Conservation (phyloP, 257 asterid species). For the Fraxinus excelsior region DNA sequence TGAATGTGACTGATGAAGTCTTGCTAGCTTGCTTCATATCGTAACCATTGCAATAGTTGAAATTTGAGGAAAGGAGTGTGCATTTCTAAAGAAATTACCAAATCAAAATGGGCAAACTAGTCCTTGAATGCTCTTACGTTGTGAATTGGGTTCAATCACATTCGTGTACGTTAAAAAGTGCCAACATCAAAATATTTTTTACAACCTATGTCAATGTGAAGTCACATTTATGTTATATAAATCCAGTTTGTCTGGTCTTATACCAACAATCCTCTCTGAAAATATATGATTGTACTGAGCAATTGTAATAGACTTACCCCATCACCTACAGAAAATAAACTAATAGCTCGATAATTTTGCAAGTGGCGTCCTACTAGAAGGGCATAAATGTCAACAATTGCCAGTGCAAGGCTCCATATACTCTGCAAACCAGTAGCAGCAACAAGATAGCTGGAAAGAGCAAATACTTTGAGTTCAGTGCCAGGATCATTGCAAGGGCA, state of each 20-base stretch:
- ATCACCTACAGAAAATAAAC: constrained; percentile 91
- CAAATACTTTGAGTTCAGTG: constrained; percentile 1
- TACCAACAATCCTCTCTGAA: background rate
- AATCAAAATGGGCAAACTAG: no score
- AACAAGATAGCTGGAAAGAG: constrained; percentile 74
- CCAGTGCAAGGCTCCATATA: constrained; percentile 90
- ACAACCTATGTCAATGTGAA: background rate
- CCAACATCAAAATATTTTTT: background rate
- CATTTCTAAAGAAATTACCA: background rate
- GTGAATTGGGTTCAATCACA: no score
- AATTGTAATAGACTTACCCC: constrained; percentile 65
- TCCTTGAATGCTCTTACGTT: no score
- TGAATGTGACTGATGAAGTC: no score
- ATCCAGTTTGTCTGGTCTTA: background rate
- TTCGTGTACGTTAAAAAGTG: background rate
- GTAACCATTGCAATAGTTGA: no score
- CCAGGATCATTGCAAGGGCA: constrained; percentile 4
- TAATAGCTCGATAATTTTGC: constrained; percentile 70
- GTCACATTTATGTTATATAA: constrained; percentile 3
- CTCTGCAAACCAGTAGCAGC: constrained; percentile 96
- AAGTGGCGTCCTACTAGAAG: constrained; percentile 87
- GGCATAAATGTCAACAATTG: constrained; percentile 76
- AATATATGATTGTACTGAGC: constrained; percentile 10
- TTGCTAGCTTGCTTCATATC: no score
- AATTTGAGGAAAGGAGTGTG: background rate